Percentiles rank a stretch among this genome's conserved stretches.
Conservation (phyloP, 495 filamentous ascomycete species). For the Aspergillus panamensis region DNA sequence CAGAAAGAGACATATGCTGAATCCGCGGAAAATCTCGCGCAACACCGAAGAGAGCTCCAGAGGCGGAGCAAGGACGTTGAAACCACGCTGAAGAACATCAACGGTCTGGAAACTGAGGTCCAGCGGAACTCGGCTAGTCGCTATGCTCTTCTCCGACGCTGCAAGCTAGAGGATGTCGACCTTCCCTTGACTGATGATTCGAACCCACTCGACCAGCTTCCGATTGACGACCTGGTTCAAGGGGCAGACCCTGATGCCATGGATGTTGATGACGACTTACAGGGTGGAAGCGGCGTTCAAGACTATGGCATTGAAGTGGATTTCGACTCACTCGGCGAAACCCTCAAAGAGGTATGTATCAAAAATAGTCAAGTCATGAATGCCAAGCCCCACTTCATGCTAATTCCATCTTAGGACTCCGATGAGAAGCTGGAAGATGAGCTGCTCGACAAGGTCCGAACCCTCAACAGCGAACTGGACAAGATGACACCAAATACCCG, state of each 20-base stretch:
- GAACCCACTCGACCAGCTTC: conserved; percentile 72
- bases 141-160: conserved; percentile 79
- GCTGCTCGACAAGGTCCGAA: conserved; percentile 71
- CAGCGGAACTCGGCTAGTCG: conserved; percentile 78
- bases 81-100: conserved; percentile 68
- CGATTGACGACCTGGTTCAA: conserved; percentile 77
- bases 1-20: conserved; percentile 62
- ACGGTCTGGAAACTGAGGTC: conserved; percentile 72
- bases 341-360: conserved; percentile 68
- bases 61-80: conserved; percentile 82
- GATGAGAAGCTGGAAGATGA: conserved; percentile 73
- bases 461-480: conserved; percentile 74
- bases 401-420: conserved; percentile 50
- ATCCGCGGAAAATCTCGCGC: conserved; percentile 70
- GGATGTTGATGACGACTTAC: conserved; percentile 74
- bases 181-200: conserved; percentile 76
- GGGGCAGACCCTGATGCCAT: conserved; percentile 70
- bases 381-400: neutral
- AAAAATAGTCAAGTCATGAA: neutral
- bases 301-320: conserved; percentile 93
- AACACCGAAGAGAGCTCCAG: conserved; percentile 78
- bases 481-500: conserved; percentile 95
- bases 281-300: conserved; percentile 50
- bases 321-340: conserved; percentile 82
- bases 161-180: conserved; percentile 89